Percentiles rank a stretch among this genome's conserved stretches.
Evolutionary conservation across 352 stramenopile genomes (phyloP).

Genomic region (Blastocystis sp.): DNA sequence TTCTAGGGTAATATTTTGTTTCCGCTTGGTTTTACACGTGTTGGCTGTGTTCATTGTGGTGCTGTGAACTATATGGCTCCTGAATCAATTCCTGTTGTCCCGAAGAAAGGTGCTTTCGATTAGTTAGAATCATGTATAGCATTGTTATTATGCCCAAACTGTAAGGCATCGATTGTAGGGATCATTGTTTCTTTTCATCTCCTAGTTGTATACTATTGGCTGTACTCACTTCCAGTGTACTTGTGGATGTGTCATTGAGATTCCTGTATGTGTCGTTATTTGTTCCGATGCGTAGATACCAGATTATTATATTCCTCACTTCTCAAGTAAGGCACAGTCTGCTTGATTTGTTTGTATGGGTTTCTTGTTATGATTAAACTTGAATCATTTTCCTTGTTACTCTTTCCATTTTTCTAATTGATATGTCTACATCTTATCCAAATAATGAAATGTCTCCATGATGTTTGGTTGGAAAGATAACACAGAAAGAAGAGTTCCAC

Average conservation of each 20-base stretch:
- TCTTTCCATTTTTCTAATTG: neutral
- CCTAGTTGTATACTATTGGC: conserved; percentile 45
- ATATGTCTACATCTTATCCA: too few species aligned
- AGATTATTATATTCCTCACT: conserved; percentile 44
- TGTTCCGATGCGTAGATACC: conserved; percentile 2
- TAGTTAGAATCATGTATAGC: neutral
- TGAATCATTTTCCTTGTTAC: neutral
- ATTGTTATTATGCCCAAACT: conserved; percentile 3
- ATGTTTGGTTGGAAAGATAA: too few species aligned
- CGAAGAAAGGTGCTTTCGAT: neutral
- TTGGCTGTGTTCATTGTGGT: neutral
- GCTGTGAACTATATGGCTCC: conserved; percentile 37
- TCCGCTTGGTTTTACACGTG: neutral
- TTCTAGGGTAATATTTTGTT: conserved; percentile 12
- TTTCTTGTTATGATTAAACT: neutral
- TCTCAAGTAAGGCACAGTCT: neutral
- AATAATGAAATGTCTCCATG: too few species aligned
- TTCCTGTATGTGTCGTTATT: neutral
- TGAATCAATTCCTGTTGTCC: neutral
- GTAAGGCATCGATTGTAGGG: conserved; percentile 32
- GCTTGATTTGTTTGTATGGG: neutral
- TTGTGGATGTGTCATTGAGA: conserved; percentile 35
- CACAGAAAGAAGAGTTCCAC: too few species aligned
- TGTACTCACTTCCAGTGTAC: conserved; percentile 55
- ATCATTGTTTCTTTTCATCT: neutral